Conservation (phyloP, 441 rosid species). For the Dalechampia spathulata region DNA sequence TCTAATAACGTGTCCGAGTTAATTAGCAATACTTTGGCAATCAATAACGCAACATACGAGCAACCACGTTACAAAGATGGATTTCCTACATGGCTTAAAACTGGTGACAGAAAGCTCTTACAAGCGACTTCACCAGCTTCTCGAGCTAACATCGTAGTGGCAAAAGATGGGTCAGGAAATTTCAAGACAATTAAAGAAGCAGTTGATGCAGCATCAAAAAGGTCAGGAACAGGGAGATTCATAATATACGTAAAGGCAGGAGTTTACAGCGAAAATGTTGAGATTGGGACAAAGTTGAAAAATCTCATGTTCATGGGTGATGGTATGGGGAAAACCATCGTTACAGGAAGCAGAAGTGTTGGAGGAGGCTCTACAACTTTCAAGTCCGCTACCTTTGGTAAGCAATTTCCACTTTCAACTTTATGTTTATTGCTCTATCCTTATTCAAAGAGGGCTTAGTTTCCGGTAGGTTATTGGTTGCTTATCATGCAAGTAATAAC, state of each 20-base stretch:
- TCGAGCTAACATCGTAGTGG: conserved; percentile 55
- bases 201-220: conserved; percentile 39
- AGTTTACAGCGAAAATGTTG: conserved; percentile 60
- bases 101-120: conserved; percentile 56
- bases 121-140: conserved; percentile 25
- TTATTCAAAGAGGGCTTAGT: background rate
- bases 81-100: conserved; percentile 65
- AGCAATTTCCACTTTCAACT: conserved; percentile 4
- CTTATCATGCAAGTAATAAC: background rate
- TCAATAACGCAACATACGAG: conserved; percentile 28
- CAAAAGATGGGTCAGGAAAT: conserved; percentile 64
- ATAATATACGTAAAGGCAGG: conserved; percentile 70
- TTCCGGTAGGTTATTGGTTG: too few relatives aligned
- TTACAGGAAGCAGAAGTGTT: conserved; percentile 73
- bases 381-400: conserved; percentile 83
- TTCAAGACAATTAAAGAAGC: conserved; percentile 54
- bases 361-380: conserved; percentile 69
- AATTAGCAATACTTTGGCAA: conserved; percentile 51
- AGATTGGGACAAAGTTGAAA: conserved; percentile 30
- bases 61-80: conserved; percentile 35
- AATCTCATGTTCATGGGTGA: conserved; percentile 80
- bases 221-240: conserved; percentile 45
- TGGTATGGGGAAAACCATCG: conserved; percentile 58
- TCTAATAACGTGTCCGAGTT: conserved; percentile 53
- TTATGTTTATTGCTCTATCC: background rate